Base-by-base conservation (phyloP, 2,329 filamentous ascomycete species). In the Ophiostoma australiae region DNA sequence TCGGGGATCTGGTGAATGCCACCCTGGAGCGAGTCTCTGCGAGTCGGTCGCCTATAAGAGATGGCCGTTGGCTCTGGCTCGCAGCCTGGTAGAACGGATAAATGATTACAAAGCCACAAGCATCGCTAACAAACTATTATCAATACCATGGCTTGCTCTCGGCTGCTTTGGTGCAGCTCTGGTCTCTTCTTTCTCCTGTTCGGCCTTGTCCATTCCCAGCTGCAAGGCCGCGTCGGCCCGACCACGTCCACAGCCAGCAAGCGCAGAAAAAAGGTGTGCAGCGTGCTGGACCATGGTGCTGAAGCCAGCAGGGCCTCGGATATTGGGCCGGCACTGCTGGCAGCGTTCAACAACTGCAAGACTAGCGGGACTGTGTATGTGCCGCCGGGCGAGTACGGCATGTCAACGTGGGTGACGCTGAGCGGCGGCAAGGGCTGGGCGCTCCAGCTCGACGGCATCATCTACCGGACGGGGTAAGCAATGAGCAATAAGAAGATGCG, bases 221-320 rank as follows among this genome's bases (percentile, higher is more conserved):
- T 78, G 31, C 73, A 72, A 31, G 76, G 76, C 17, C 71, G 58
- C 15, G 76, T 78, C 44, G 76, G 76, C 2, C 76, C 76, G 0
- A 75, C 75, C 3, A 79, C 77, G 11, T 75, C 75, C 15, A 74
- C 74, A 10, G 73, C 72, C 20, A 71, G 73, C 63, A 79, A 79
- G 73, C 74, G 76, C 23, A 74, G 73, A 69, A 78, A 78, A 48
- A 20, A n/a, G 73, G 73, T 78, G 4, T 86, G 84, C 78, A 82
- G 82, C 75, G 83, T 86, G 69, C 78, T 82, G 70, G 76, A 81
- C 69, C 84, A 85, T 73, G 84, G 84, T 13, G 84, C 80, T 39
- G 44, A 0, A 67, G 44, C 44, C 44, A 48, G 44, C 44, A 48
- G 20, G 44, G 5, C 17, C 3, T 48, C 44, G 17, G 17, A 48